Evolutionary conservation across 2,329 filamentous ascomycete species (phyloP), one percentile per base, ranked within the genome.

Genomic region (Calonectria pseudoturangicola): DNA sequence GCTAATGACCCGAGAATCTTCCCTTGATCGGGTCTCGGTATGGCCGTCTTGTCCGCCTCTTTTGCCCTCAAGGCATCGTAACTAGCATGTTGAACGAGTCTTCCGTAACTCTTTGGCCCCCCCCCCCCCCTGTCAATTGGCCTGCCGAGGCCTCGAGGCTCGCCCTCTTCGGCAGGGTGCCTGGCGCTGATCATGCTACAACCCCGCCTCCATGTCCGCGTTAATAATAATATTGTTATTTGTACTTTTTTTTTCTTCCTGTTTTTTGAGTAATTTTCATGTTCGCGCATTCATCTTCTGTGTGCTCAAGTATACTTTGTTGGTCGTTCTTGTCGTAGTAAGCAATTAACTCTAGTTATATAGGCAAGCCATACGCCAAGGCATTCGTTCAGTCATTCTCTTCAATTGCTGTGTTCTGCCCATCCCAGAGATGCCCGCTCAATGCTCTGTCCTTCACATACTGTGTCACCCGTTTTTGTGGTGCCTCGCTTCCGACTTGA

Each of bases 401-500:
- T 39, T 66, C 72, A 18, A 78, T 72, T 18, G 74, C 68, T n/a
- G 72, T 66, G 2, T 80, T 80, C 65, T 79, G 60, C 81, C 83
- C 85, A 36, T 79, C 72, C 84, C 84, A 86, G 15, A 86, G 71
- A 48, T 79, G 84, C n/a, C 86, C 87, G 47, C 82, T 79, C 71
- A 88, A 73, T 5, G 85, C 84, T 27, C 82, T 83, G 13, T 81
- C 80, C 73, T 80, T 85, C n/a, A 87, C 82, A 82, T 84, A 87
- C 4, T 80, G 73, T 68, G 85, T 84, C 67, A 87, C 86, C 56
- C 85, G 70, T 72, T 84, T 80, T 13, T 76, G 76, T 1, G 77
- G 74, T 50, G 79, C 79, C 74, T 85, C 84, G 68, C 86, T 84
- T 5, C 82, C 83, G 56, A 86, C 8, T 82, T 79, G 16, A 81